Percentiles rank a stretch among this genome's conserved stretches.
Evolutionary conservation across 345 rosid species (phyloP).

Genomic region (Brassica nigra): DNA sequence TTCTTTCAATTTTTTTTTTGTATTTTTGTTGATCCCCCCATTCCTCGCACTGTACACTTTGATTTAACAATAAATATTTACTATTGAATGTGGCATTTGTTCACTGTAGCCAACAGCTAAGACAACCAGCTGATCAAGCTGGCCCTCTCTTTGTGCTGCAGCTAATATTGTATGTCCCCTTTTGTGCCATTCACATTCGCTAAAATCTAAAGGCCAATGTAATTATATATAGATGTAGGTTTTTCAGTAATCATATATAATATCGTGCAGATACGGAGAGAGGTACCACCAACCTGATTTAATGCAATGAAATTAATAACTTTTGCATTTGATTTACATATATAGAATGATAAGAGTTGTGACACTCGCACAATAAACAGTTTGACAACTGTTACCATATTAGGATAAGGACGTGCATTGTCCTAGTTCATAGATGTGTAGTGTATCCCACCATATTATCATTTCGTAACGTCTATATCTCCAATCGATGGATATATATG

Average conservation of each 20-base stretch:
- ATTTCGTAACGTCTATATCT: too few species aligned
- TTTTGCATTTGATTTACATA: not conserved
- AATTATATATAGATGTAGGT: not conserved
- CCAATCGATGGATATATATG: too few species aligned
- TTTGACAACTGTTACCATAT: slow-evolving; percentile 19
- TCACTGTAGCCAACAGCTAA: slow-evolving; percentile 37
- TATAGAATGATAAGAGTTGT: slow-evolving; percentile 4
- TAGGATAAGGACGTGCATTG: slow-evolving; percentile 30
- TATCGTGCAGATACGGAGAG: not conserved
- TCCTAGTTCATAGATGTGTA: not conserved
- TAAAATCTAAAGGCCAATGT: slow-evolving; percentile 8
- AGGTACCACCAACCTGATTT: slow-evolving; percentile 26
- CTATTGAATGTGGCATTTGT: slow-evolving; percentile 32
- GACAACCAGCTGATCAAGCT: slow-evolving; percentile 25
- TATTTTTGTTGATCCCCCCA: slow-evolving; percentile 4
- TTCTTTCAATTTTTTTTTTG: not conserved
- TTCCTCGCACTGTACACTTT: not conserved
- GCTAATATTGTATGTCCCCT: slow-evolving; percentile 34
- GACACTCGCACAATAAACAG: slow-evolving; percentile 4
- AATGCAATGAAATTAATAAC: not conserved
- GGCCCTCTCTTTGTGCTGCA: slow-evolving; percentile 32
- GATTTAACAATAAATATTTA: not conserved
- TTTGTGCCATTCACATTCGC: slow-evolving; percentile 19
- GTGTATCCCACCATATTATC: not conserved
- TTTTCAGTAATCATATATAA: not conserved